Evolutionary conservation across 129 eudicot genomes (phyloP).

Genomic region (Tagetes erecta): DNA sequence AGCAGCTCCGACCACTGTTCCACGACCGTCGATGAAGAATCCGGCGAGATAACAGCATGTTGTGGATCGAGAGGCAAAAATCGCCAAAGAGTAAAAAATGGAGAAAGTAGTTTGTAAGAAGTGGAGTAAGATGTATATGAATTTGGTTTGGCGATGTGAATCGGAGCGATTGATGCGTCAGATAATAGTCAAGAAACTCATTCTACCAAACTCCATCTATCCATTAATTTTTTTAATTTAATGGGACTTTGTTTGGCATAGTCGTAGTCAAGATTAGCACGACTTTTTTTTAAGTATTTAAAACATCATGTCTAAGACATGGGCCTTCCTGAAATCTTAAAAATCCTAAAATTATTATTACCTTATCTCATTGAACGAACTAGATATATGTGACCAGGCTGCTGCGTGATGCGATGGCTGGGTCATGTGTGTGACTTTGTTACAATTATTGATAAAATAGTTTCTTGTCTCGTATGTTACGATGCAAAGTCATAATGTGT

Average conservation of each 20-base stretch:
- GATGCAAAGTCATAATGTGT: too few species aligned
- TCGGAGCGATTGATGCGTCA: slow-evolving; percentile 5
- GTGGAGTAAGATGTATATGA: not conserved
- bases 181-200: slow-evolving; percentile 14
- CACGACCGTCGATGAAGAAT: slow-evolving; percentile 35
- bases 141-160: not conserved
- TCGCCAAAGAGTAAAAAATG: not conserved
- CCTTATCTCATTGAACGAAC: too few species aligned
- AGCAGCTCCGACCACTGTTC: slow-evolving; percentile 36
- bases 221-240: not conserved
- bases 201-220: slow-evolving; percentile 21
- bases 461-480: too few species aligned
- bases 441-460: too few species aligned
- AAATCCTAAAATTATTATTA: not conserved
- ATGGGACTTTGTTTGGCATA: not conserved
- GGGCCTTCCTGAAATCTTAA: not conserved
- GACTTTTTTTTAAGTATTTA: not conserved
- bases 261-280: not conserved
- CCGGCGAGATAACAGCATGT: slow-evolving; percentile 54
- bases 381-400: too few species aligned
- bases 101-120: too few species aligned
- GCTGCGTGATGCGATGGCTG: too few species aligned
- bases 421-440: too few species aligned
- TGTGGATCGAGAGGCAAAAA: not conserved
- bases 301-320: not conserved